A percentile compares a stretch with the other conserved stretches of the same genome.
These are phyloP conservation scores for Nemania serpens DNA, from an alignment of 2,329 filamentous ascomycete genomes.

Conservation along the genomic window DNA sequence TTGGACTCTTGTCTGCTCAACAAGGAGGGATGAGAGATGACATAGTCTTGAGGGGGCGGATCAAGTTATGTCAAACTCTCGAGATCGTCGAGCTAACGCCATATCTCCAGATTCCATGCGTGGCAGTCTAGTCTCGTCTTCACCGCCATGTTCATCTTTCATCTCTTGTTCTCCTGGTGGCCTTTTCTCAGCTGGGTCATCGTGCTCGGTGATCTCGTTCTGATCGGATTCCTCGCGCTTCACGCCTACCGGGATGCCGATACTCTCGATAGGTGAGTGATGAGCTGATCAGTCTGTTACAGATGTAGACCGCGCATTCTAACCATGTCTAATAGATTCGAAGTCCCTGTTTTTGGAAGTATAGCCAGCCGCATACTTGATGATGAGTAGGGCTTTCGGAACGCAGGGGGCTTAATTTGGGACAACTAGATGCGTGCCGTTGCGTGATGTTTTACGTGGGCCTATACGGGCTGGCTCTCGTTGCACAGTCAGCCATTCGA, in stretches of 20 bases:
- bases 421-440: background rate
- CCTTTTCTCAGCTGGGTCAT: conserved; percentile 82
- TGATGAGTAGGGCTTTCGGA: conserved; percentile 57
- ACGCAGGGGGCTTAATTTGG: background rate
- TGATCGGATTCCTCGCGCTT: conserved; percentile 77
- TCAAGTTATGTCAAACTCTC: background rate
- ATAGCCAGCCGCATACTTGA: conserved; percentile 90
- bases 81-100: conserved; percentile 28
- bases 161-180: conserved; percentile 87
- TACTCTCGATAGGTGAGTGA: conserved; percentile 61
- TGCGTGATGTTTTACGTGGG: background rate
- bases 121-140: conserved; percentile 93
- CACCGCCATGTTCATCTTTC: conserved; percentile 73
- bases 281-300: conserved; percentile 39
- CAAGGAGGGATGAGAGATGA: background rate
- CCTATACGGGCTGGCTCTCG: background rate
- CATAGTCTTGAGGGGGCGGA: background rate
- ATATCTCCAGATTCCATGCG: conserved; percentile 77
- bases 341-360: conserved; percentile 84
- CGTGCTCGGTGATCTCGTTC: conserved; percentile 72
- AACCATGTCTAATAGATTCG: conserved; percentile 62
- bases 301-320: background rate
- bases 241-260: conserved; percentile 85
- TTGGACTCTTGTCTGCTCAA: background rate
- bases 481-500: background rate